Base-by-base conservation (phyloP, 177 flowering plant species). In the Vitis hybrid region DNA sequence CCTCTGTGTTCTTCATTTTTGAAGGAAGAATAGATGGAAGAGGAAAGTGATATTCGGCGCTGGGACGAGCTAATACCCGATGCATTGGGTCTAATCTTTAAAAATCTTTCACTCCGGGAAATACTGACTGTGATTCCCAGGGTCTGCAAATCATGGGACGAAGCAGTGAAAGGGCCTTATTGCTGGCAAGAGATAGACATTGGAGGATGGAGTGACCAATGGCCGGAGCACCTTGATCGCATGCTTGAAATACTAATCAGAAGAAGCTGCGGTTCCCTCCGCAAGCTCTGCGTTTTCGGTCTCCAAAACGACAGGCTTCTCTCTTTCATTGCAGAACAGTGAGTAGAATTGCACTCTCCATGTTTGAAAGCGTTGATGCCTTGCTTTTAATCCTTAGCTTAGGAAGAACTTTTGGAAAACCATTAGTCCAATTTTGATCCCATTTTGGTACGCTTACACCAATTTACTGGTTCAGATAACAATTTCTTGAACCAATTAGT, bases 161-260 rank as follows among this genome's bases (percentile, higher is more conserved):
- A 68, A 57, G 90, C 84, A 4, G 93, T 90, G 18, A 46, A 48
- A 11, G 97, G 92, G 57, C 97, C 97, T 35, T 90, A 86, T 64
- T 92, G 97, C 74, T 92, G 97, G 98, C 93, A 88, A 74, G 92
- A 93, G 81, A 88, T 93, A 15, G 91, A 93, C 79, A 87, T 93
- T 66, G 87, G 86, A 67, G 92, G 86, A 49, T 91, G 97, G 97
- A 85, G 94, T 63, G 71, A 49, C 4, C 65, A 66, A 0, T 66
- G 79, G 6, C 86, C 87, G 1, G 83, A 86, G 18, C 72, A 74
- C 6, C 40, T 87, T 4, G 90, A 91, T 57, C 73, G 80, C 21
- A 87, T 92, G 93, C 82, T 91, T 58, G 81, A 57, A 51, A 70
- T 89, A 84, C 78, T 92, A 59, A 74, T 92, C 30, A 50, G 69